Conservation (phyloP, 176 grass and related monocot species). For the Zoysia japonica region DNA sequence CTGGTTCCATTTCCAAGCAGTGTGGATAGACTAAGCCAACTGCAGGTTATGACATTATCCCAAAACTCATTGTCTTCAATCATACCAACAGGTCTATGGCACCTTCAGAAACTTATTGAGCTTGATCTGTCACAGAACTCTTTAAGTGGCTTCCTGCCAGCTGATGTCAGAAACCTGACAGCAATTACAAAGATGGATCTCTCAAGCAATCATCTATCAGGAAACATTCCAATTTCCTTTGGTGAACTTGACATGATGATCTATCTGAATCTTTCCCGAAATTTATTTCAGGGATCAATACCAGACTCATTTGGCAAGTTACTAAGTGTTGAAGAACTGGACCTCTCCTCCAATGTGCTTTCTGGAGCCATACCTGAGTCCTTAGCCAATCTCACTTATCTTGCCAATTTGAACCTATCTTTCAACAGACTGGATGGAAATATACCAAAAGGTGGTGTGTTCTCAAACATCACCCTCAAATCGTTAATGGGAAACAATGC, state of each 20-base stretch:
- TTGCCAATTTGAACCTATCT: constrained; percentile 44
- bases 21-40: constrained; percentile 23
- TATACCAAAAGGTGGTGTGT: constrained; percentile 42
- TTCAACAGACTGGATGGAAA: constrained; percentile 40
- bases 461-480: constrained; percentile 45
- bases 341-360: constrained; percentile 50
- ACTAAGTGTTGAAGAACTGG: constrained; percentile 31
- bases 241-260: constrained; percentile 38
- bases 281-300: constrained; percentile 42
- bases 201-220: constrained; percentile 41
- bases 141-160: constrained; percentile 30
- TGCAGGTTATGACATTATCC: constrained; percentile 33
- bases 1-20: constrained; percentile 39
- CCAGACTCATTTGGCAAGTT: constrained; percentile 35
- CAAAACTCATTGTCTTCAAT: constrained; percentile 42
- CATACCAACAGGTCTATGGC: constrained; percentile 40
- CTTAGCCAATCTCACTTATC: constrained; percentile 41
- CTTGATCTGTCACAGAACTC: constrained; percentile 50
- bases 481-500: constrained; percentile 53
- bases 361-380: constrained; percentile 35
- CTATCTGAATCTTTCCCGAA: constrained; percentile 36
- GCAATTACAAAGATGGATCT: constrained; percentile 40
- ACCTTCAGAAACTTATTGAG: constrained; percentile 36
- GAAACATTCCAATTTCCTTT: constrained; percentile 42
- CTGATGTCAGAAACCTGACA: constrained; percentile 32